phyloP scores from a whole-genome alignment of 2,329 filamentous ascomycete species.

The Ceratocystis cubensis region DNA sequence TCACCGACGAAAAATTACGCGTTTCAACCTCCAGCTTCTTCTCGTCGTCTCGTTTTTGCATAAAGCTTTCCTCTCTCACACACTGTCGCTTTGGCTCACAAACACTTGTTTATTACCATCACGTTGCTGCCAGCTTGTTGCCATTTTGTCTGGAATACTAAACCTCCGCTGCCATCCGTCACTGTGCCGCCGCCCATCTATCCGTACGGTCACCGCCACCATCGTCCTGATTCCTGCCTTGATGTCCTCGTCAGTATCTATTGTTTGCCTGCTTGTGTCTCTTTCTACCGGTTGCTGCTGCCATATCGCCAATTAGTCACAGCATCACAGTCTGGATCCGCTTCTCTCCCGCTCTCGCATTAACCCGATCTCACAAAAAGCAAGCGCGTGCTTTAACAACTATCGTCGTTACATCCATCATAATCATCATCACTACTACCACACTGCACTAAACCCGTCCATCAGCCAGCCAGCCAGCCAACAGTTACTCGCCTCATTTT shows the following conservation, averaged over 20 bases:
- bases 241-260: no score
- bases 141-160: not conserved
- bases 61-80: no score
- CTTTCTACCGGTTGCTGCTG: not conserved
- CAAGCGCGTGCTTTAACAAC: not conserved
- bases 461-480: not conserved
- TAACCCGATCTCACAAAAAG: not conserved
- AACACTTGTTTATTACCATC: not conserved
- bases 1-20: not conserved
- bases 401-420: not conserved
- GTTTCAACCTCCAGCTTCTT: not conserved
- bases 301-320: not conserved
- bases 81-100: no score
- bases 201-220: not conserved
- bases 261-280: not conserved
- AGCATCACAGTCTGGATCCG: not conserved
- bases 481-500: not conserved
- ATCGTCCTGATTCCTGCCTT: no score
- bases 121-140: not conserved
- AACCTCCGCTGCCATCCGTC: not conserved
- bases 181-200: not conserved
- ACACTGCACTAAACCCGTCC: no score
- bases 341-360: constrained; percentile 1
- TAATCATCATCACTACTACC: not conserved
- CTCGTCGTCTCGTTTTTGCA: no score